These are phyloP conservation scores for Xylogone sp. DNA, from an alignment of 2,329 filamentous ascomycete species.

Conservation along the genomic window DNA sequence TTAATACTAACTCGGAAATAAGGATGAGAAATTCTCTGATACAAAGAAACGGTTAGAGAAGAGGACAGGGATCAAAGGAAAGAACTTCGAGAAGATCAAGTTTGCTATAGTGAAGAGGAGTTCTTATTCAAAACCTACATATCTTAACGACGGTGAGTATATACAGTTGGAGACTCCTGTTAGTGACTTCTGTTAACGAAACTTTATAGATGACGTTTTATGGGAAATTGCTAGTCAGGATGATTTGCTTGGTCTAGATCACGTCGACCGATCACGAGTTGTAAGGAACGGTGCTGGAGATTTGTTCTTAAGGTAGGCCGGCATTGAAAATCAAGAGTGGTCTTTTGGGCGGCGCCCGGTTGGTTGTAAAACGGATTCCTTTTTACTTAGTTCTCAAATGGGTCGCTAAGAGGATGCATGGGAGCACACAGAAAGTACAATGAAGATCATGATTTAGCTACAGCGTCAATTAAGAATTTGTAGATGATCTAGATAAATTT, in stretches of 20 bases:
- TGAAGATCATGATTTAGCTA: background rate
- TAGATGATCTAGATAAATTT: background rate
- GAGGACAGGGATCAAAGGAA: slow-evolving; percentile 91
- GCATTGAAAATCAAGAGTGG: slow-evolving; percentile 8
- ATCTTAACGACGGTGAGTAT: slow-evolving; percentile 79
- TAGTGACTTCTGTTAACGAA: slow-evolving; percentile 10
- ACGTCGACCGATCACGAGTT: slow-evolving; percentile 57
- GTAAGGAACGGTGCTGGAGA: slow-evolving; percentile 58
- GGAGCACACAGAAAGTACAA: background rate
- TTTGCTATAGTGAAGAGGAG: slow-evolving; percentile 75
- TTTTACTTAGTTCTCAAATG: background rate
- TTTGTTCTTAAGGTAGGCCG: slow-evolving; percentile 49
- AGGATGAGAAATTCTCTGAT: slow-evolving; percentile 84
- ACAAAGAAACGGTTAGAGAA: slow-evolving; percentile 94
- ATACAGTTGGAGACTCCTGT: background rate
- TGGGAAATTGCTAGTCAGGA: slow-evolving; percentile 48
- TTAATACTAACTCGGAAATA: slow-evolving; percentile 5
- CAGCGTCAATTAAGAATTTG: background rate
- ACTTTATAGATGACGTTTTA: slow-evolving; percentile 52
- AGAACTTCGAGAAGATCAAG: slow-evolving; percentile 98
- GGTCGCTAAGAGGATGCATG: background rate
- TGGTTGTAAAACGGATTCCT: slow-evolving; percentile 1
- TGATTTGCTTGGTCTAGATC: slow-evolving; percentile 62
- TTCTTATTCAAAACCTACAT: slow-evolving; percentile 73
- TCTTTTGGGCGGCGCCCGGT: slow-evolving; percentile 7